Evolutionary conservation across 78 protist species (phyloP).

Genomic region (Dictyostelium purpureum): DNA sequence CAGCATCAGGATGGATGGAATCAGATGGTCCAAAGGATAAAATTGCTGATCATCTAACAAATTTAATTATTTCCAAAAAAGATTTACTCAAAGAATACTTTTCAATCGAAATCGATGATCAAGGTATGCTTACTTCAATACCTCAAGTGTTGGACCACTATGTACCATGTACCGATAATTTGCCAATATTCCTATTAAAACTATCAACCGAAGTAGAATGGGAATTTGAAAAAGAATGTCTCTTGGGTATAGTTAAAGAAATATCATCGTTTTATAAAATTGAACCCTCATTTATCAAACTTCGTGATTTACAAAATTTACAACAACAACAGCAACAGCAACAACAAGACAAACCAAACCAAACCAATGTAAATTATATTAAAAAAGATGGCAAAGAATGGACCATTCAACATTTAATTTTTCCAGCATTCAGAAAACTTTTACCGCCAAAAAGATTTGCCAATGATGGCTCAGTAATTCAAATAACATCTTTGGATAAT

Average conservation of each 20-base stretch:
- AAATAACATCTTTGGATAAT: slow-evolving; percentile 83
- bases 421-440: slow-evolving; percentile 65
- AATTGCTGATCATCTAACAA: slow-evolving; percentile 44
- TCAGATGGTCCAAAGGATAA: slow-evolving; percentile 43
- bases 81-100: slow-evolving; percentile 84
- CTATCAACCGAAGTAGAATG: slow-evolving; percentile 85
- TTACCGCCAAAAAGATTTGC: slow-evolving; percentile 82
- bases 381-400: slow-evolving; percentile 67
- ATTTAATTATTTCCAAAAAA: slow-evolving; percentile 16
- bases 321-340: neutral
- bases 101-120: slow-evolving; percentile 39
- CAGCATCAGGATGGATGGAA: slow-evolving; percentile 45
- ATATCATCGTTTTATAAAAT: slow-evolving; percentile 66
- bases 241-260: slow-evolving; percentile 48
- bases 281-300: slow-evolving; percentile 23
- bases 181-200: slow-evolving; percentile 78
- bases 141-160: slow-evolving; percentile 85
- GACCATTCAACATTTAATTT: slow-evolving; percentile 79
- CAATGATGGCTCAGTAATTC: slow-evolving; percentile 78
- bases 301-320: neutral
- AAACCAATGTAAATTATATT: neutral
- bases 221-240: slow-evolving; percentile 82
- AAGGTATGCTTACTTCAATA: slow-evolving; percentile 38
- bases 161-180: slow-evolving; percentile 78
- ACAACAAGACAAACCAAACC: neutral